Percentiles rank a stretch among this genome's conserved stretches.
Evolutionary conservation across 169 alveolate species (phyloP).

Genomic region (Plasmodium yoelii): DNA sequence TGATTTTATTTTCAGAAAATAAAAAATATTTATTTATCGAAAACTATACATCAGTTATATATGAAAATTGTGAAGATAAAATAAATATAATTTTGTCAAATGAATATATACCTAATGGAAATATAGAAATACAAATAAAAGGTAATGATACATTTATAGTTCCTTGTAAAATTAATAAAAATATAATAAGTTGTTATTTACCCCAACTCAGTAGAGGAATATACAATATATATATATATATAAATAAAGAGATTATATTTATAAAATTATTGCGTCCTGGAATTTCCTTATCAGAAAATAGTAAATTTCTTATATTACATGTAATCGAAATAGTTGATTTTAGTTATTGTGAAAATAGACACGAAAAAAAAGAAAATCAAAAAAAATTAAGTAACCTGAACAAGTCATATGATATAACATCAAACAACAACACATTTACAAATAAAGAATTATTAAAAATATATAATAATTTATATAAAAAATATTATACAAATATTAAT

Average conservation of each 20-base stretch:
- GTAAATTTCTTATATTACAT: conserved; percentile 22
- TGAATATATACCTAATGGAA: conserved; percentile 24
- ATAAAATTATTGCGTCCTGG: conserved; percentile 29
- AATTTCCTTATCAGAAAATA: neutral
- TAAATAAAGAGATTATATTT: conserved; percentile 40
- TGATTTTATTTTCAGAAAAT: conserved; percentile 7
- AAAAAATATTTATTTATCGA: conserved; percentile 39
- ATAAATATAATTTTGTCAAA: conserved; percentile 25
- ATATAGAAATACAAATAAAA: conserved; percentile 55
- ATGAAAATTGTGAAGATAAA: conserved; percentile 73
- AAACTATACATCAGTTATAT: conserved; percentile 65
- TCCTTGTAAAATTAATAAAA: conserved; percentile 19
- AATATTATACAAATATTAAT: conserved; percentile 1
- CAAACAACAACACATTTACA: conserved; percentile 36
- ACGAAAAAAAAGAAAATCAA: neutral
- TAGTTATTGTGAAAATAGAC: conserved; percentile 1
- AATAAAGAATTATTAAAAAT: conserved; percentile 35
- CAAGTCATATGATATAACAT: conserved; percentile 9
- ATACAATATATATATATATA: conserved; percentile 31
- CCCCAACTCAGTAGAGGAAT: conserved; percentile 59
- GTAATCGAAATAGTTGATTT: conserved; percentile 50
- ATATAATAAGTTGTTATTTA: conserved; percentile 47
- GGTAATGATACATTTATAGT: conserved; percentile 40
- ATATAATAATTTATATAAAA: conserved; percentile 15
- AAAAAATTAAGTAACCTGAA: neutral